Base-by-base conservation (phyloP, 2,329 filamentous ascomycete genomes). In the Botrytis porri region DNA sequence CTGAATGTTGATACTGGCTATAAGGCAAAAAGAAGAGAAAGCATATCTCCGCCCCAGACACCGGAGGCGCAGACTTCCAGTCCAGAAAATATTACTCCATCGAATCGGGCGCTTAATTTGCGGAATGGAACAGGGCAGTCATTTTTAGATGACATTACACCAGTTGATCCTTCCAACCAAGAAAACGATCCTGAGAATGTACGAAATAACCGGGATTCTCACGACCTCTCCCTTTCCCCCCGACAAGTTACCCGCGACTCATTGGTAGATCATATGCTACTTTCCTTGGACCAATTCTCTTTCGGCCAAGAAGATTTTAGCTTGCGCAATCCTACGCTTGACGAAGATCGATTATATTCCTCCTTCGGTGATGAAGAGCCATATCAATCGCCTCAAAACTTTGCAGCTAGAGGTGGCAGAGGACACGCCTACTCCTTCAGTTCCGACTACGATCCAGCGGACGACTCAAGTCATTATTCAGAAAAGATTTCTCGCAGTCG, bases 231-330 rank as follows among this genome's bases (percentile, higher is more conserved):
- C 73, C 86, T 97, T 78, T 91, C 91, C 69, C 89, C 92, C 66
- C 87, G 90, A 75, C 89, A 93, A 81, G 89, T 93, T 75, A 93
- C 93, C 59, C 90, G 95, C 77, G 93, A 97, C 80, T 98, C 95
- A 51, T 90, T 99, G 77, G 94, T 99, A 74, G 92, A 96, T 82
- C 97, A 98, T 82, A 96, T 99, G 92, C 89, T 98, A 74, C 86
- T 96, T 76, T 97, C 95, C 59, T 90, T 99, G 76, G 95, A 97
- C 83, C 92, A 95, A 82, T 90, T 95, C 80, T 91, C 89, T 59
- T 86, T 88, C 77, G 85, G 82, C 62, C 85, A 87, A 57, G 77
- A 78, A 12, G 75, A 72, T 22, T 76, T 76, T 25, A 75, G 70
- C 45, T 78, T 79, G 76, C 77, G 76, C 25, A 76, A 77, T 62